Base-by-base conservation (phyloP, 495 filamentous ascomycete genomes). In the Podospora anserina region DNA sequence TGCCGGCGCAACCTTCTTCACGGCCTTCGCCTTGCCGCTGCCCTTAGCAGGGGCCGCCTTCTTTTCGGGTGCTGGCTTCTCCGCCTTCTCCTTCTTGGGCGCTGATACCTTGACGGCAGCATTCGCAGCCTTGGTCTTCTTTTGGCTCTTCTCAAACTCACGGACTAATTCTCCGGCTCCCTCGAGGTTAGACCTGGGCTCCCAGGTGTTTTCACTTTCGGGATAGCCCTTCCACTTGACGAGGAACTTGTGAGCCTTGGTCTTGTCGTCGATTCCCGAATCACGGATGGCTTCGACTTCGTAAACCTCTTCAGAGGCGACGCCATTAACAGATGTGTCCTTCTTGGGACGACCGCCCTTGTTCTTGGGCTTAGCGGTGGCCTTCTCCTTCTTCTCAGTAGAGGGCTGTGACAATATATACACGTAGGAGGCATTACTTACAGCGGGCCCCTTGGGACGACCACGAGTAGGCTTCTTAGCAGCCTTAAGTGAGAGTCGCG, bases 161-260 rank as follows among this genome's bases (percentile, higher is more conserved):
- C 66, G 68, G 27, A 80, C 44, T 5, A 79, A 70, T 4, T 70
- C 68, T 11, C 64, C 27, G 18, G 76, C 73, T 28, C 71, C 70
- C 3, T 20, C 34, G 5, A 81, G 70, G 62, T 81, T 78, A 23
- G 63, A 67, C 70, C 76, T 76, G 6, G 81, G 78, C 71, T 84
- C 81, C 82, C 82, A 84, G 2, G 79, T 80, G 68, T 78, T 83
- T 0, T 79, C 69, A 20, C 54, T 61, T 5, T 53, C 63, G 2
- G 70, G 28, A 62, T 73, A 82, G 0, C 76, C 77, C 66, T 78
- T 77, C 82, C 81, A 84, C 72, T 83, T 81, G 44, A 84, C 74
- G 1, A 71, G 63, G 80, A 84, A 67, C 75, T 60, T 58, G 55
- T 58, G 76, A 62, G 75, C 69, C 66, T 71, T 71, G 3, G 73